These are phyloP conservation scores for Paulinella micropora DNA, from an alignment of 78 protist genomes.

Conservation along the genomic window DNA sequence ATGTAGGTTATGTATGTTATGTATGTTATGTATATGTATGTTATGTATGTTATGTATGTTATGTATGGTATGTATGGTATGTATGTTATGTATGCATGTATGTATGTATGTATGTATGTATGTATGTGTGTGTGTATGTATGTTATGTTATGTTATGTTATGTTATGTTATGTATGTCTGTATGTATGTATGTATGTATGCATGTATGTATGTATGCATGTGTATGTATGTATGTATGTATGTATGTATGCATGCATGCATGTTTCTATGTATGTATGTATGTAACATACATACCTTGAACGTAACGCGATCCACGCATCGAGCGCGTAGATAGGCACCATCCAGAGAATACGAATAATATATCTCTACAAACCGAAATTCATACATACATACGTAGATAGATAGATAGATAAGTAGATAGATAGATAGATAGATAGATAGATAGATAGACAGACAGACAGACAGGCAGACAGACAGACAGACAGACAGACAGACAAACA, in stretches of 20 bases:
- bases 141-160: neutral
- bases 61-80: neutral
- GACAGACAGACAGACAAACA: neutral
- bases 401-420: neutral
- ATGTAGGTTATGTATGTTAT: neutral
- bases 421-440: neutral
- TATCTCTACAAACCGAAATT: neutral
- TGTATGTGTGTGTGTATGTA: neutral
- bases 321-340: neutral
- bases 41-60: neutral
- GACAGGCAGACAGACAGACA: neutral
- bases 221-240: neutral
- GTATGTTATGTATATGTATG: neutral
- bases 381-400: neutral
- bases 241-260: neutral
- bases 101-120: neutral
- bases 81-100: neutral
- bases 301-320: neutral
- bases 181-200: neutral
- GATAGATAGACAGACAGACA: too few relatives aligned
- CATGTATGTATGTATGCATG: neutral
- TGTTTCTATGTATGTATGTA: neutral
- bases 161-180: neutral
- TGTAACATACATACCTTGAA: neutral
- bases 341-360: slow-evolving; percentile 6